Base-by-base conservation (phyloP, 495 filamentous ascomycete species). In the Entonaema liquescens region DNA sequence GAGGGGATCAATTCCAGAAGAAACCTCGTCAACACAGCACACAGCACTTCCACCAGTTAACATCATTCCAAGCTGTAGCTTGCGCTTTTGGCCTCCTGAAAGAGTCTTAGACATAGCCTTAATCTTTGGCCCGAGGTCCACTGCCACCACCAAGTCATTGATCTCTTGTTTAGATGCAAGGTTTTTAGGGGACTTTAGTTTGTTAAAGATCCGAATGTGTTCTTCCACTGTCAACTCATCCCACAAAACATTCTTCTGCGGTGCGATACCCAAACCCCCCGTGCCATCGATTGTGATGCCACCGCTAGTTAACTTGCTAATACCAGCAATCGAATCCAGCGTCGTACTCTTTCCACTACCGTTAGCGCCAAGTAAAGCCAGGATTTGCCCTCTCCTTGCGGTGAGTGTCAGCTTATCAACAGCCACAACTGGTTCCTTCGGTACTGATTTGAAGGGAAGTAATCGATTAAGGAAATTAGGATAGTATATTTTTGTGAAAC, bases 41-140 rank as follows among this genome's bases (percentile, higher is more conserved):
- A 97, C 88, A 15, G 85, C 87, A 65, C 89, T 92, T 17, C 92
- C 93, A 40, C 93, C 93, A 25, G 92, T 93, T 59, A 97, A 88
- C 92, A 95, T 96, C 87, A 95, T 93, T n/a, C 90, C 90, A 9
- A 97, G 85, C 74, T 97, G 93, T n/a, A 95, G 81, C 77, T 96
- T 96, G 23, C 93, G 84, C 78, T 95, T 96, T 78, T 97, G 93
- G 0, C 93, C 93, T 5, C 93, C 93, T 2, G 92, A 95, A 5
- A 97, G 82, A 1, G 91, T 92, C 61, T 84, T 85, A 0, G 91
- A 84, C 67, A 81, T 79, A 0, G 92, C 89, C 44, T 88, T 86
- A 23, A 85, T 74, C 79, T 97, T 97, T 8, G 84, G 79, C 15
- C 83, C 83, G 11, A 97, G 85, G 73, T 94, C 93, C 65, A 94